Conservation (phyloP, 441 rosid species). For the Bocquillonia castaneifolia region DNA sequence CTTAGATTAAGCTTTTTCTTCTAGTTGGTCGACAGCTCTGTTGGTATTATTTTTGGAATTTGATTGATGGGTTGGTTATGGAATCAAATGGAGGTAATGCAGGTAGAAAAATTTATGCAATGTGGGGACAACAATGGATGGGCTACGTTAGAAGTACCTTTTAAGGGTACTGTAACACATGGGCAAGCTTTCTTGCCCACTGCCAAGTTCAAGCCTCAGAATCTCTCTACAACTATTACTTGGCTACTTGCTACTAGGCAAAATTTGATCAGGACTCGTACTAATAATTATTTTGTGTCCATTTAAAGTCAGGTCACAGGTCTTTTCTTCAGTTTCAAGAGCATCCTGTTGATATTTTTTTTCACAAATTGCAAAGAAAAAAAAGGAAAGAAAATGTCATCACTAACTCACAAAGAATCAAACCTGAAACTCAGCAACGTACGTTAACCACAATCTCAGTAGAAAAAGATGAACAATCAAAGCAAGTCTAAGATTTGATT, state of each 20-base stretch:
- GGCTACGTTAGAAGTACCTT: constrained; percentile 38
- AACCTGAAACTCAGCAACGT: not conserved
- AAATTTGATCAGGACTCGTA: constrained; percentile 16
- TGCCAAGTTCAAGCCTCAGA: constrained; percentile 12
- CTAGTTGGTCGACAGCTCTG: constrained; percentile 21
- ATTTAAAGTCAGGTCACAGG: constrained; percentile 18
- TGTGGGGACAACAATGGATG: constrained; percentile 57
- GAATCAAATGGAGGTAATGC: constrained; percentile 37
- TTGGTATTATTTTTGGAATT: constrained; percentile 9
- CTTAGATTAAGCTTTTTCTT: constrained; percentile 10
- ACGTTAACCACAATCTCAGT: not conserved
- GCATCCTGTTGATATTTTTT: constrained; percentile 10
- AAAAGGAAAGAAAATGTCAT: no score
- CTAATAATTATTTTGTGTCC: constrained; percentile 19
- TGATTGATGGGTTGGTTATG: constrained; percentile 56
- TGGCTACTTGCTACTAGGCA: constrained; percentile 1
- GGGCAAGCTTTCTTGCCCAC: constrained; percentile 23
- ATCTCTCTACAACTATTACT: constrained; percentile 19
- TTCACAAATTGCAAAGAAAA: not conserved
- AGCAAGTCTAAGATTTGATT: constrained; percentile 4
- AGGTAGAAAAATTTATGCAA: constrained; percentile 23
- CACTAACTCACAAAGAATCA: constrained; percentile 1
- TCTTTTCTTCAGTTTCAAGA: constrained; percentile 21
- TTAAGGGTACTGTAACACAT: constrained; percentile 28
- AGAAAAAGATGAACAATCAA: not conserved